Percentiles rank a stretch among this genome's conserved stretches.
Conservation (phyloP, 2,329 filamentous ascomycete genomes). For the Penicillium fuscoglaucum region DNA sequence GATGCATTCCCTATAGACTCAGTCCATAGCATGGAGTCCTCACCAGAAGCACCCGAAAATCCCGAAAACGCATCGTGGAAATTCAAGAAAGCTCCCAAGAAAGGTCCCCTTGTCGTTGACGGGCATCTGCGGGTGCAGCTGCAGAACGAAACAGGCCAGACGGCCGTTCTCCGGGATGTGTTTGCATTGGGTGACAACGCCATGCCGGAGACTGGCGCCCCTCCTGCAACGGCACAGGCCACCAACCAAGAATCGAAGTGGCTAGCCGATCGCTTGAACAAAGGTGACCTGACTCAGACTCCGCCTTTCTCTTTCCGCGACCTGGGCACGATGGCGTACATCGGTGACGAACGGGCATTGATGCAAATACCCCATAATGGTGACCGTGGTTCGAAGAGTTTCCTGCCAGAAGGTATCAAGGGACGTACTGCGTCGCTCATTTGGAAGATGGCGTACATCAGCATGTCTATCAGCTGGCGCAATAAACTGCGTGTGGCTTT, state of each 20-base stretch:
- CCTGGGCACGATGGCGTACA: slow-evolving; percentile 60
- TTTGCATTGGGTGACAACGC: slow-evolving; percentile 60
- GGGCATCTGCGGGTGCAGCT: slow-evolving; percentile 58
- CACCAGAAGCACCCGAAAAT: slow-evolving; percentile 8
- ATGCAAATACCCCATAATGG: slow-evolving; percentile 50
- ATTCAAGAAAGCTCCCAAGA: slow-evolving; percentile 51
- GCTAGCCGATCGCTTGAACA: slow-evolving; percentile 57
- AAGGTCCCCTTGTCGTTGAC: slow-evolving; percentile 56
- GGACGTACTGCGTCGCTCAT: slow-evolving; percentile 45
- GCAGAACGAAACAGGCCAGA: slow-evolving; percentile 36
- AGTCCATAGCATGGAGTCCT: slow-evolving; percentile 26
- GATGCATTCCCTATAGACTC: slow-evolving; percentile 36
- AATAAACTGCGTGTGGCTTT: slow-evolving; percentile 45
- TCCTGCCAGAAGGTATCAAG: slow-evolving; percentile 40
- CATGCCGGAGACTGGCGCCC: slow-evolving; percentile 52
- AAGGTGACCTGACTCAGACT: slow-evolving; percentile 39
- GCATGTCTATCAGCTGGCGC: slow-evolving; percentile 50
- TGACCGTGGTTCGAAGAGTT: slow-evolving; percentile 22
- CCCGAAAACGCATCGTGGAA: slow-evolving; percentile 43
- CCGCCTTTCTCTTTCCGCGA: slow-evolving; percentile 56
- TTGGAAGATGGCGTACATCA: slow-evolving; percentile 48
- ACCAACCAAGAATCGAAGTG: slow-evolving; percentile 60
- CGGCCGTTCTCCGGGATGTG: slow-evolving; percentile 54
- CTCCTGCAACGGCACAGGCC: slow-evolving; percentile 60
- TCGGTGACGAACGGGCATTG: slow-evolving; percentile 58